Evolutionary conservation across 169 alveolate genomes (phyloP).

Genomic region (Cryptosporidium viatorum): DNA sequence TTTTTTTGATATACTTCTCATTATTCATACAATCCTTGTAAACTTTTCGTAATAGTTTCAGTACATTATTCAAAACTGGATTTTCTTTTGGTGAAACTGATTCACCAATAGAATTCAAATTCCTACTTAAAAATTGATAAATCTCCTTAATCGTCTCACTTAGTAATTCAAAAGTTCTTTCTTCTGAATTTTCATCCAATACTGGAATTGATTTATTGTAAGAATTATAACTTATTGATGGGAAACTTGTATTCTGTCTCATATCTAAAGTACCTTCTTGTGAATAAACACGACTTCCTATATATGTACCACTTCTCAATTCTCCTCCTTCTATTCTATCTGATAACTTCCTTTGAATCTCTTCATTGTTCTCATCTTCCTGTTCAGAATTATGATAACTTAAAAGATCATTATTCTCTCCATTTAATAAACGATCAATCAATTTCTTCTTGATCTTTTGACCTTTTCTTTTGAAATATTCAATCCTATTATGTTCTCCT

Average conservation of each 20-base stretch:
- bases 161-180: background rate
- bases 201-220: background rate
- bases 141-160: slow-evolving; percentile 28
- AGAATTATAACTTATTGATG: background rate
- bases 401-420: background rate
- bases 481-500: slow-evolving; percentile 5
- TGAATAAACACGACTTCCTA: background rate
- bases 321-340: background rate
- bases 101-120: slow-evolving; percentile 25
- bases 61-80: slow-evolving; percentile 25
- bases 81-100: slow-evolving; percentile 53
- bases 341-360: background rate
- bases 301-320: background rate
- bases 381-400: background rate
- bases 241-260: background rate
- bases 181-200: background rate
- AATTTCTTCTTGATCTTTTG: background rate
- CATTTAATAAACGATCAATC: background rate
- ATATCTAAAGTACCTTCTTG: background rate
- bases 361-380: background rate
- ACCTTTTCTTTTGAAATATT: background rate
- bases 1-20: slow-evolving; percentile 10
- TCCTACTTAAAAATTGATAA: slow-evolving; percentile 23
- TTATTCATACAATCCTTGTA: slow-evolving; percentile 28
- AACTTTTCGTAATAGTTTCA: slow-evolving; percentile 2